Conservation (phyloP, 1,284 basidiomycete genomes). For the Athelia sp. region DNA sequence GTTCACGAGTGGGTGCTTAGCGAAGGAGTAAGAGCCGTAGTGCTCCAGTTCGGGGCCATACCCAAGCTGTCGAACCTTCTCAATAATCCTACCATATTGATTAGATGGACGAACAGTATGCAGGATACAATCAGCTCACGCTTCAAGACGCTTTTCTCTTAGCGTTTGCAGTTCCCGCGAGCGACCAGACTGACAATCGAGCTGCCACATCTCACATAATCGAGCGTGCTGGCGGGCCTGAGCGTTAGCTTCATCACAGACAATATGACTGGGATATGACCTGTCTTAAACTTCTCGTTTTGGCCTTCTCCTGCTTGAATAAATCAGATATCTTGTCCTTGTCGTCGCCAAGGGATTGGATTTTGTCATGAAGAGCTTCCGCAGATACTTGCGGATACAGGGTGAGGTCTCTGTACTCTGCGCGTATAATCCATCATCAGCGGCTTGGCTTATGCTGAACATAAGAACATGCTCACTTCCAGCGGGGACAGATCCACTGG, state of each 20-base stretch:
- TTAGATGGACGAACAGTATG: not conserved
- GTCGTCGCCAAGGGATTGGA: too few relatives aligned
- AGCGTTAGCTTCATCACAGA: not conserved
- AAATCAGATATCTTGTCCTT: too few relatives aligned
- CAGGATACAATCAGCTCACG: not conserved
- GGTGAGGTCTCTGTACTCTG: too few relatives aligned
- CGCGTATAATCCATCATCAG: too few relatives aligned
- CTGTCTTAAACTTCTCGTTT: not conserved
- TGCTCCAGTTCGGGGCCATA: constrained; percentile 4
- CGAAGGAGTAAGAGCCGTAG: not conserved
- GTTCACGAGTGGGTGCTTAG: not conserved
- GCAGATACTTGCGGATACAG: too few relatives aligned
- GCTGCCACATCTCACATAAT: not conserved
- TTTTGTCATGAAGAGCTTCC: too few relatives aligned
- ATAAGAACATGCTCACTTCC: too few relatives aligned
- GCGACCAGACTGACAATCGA: not conserved
- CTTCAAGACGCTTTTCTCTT: not conserved
- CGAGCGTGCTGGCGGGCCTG: constrained; percentile 1
- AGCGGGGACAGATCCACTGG: too few relatives aligned
- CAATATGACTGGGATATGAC: not conserved
- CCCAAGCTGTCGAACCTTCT: not conserved
- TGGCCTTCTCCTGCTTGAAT: not conserved
- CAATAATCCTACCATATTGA: not conserved
- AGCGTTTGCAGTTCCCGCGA: not conserved
- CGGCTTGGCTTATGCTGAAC: too few relatives aligned